Conservation (phyloP, 345 rosid species). For the Gossypium rotundifolium region DNA sequence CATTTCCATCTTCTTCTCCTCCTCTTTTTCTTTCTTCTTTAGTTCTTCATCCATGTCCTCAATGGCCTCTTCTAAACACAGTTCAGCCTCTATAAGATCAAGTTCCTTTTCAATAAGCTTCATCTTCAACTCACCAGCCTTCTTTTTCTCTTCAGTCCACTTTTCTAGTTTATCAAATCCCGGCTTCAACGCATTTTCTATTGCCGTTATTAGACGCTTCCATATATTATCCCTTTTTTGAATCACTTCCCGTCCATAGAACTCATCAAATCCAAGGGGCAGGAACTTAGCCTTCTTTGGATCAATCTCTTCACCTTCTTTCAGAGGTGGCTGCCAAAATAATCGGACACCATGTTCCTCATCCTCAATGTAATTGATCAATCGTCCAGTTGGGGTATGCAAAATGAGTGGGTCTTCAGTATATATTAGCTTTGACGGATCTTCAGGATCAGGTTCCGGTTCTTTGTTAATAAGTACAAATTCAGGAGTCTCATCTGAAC, state of each 20-base stretch:
- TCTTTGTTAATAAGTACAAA: constrained; percentile 71
- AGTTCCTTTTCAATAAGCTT: constrained; percentile 63
- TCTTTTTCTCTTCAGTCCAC: constrained; percentile 76
- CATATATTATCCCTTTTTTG: constrained; percentile 38
- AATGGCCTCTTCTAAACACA: constrained; percentile 78
- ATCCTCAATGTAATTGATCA: constrained; percentile 79
- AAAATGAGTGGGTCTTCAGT: constrained; percentile 77
- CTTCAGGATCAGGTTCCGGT: constrained; percentile 84
- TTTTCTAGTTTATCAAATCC: constrained; percentile 52
- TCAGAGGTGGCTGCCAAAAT: constrained; percentile 81
- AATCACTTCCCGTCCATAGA: constrained; percentile 53
- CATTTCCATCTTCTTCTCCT: constrained; percentile 46
- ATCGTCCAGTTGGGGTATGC: constrained; percentile 72
- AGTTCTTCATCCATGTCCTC: constrained; percentile 80
- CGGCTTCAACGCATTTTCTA: constrained; percentile 51
- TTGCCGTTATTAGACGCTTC: constrained; percentile 36
- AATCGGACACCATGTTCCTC: constrained; percentile 75
- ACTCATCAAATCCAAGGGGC: constrained; percentile 89
- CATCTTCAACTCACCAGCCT: constrained; percentile 48
- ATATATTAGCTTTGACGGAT: constrained; percentile 61
- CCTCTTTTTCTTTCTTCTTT: constrained; percentile 61
- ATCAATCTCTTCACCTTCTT: constrained; percentile 73
- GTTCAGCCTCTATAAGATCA: constrained; percentile 77
- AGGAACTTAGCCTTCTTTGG: constrained; percentile 56
- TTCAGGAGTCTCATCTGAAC: constrained; percentile 72